Evolutionary conservation across 176 grass and related monocot genomes (phyloP), one percentile per base, ranked within the genome.

Genomic region (Tuctoria greenei): DNA sequence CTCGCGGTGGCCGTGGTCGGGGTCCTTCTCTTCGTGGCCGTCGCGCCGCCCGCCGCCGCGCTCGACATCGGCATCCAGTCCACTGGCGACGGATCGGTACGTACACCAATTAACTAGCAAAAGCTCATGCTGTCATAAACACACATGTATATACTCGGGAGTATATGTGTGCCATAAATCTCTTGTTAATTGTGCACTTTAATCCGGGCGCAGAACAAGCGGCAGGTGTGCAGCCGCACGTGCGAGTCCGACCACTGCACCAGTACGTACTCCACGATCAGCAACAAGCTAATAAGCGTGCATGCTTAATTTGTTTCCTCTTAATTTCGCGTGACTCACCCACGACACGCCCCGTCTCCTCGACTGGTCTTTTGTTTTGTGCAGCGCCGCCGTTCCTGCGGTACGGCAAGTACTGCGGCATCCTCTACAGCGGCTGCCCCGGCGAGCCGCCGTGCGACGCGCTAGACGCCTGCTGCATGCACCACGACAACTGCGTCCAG

Each of bases 391-490:
- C 84, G 42, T 77, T 94, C 68, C 36, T 98, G 61, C 72, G 89
- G 31, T 98, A 98, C 61, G 95, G 95, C 51, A 98, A 98, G 85
- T 98, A 98, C 83, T 98, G 95, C 75, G 95, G 95, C 45, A 84
- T 98, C 58, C 71, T 98, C 43, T 98, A 98, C 84, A 94, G 86
- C 77, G 95, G 95, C 14, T 98, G 95, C 84, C 91, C 95, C 44
- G 95, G 91, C 24, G 88, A 98, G 91, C 79, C 49, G 45, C 95
- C 95, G 17, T 98, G 95, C 74, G 95, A 98, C 77, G 79, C 84
- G 4, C 88, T 98, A 8, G 95, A 94, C 81, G 88, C 91, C 77
- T 98, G 95, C 74, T 98, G 95, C 91, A 94, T 98, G 95, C 64
- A 67, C 81, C 95, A 98, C 73, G 95, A 98, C 77, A 40, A 69